These are phyloP conservation scores for Didymella pinodella DNA, from an alignment of 2,329 filamentous ascomycete species.

Conservation along the genomic window DNA sequence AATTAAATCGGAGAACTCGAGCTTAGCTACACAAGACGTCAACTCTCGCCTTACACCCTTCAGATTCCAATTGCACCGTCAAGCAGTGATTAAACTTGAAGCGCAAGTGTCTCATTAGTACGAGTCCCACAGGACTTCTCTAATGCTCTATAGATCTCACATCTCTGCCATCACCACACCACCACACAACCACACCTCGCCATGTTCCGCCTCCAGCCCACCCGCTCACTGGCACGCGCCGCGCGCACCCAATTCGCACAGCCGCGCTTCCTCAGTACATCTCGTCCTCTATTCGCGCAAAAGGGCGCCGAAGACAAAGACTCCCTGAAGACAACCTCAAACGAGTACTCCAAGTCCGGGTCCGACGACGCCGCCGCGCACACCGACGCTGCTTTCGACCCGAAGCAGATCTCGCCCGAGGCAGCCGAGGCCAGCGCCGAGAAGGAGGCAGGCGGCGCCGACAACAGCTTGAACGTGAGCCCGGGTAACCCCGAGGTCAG, in stretches of 20 bases:
- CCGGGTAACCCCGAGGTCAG: conserved; percentile 68
- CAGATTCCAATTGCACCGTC: conserved; percentile 12
- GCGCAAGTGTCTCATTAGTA: background rate
- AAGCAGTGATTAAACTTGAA: background rate
- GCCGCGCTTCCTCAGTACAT: conserved; percentile 38
- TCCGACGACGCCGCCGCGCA: conserved; percentile 66
- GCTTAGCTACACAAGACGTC: conserved; percentile 19
- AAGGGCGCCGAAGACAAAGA: conserved; percentile 61
- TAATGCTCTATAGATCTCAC: background rate
- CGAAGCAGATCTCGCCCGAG: conserved; percentile 72
- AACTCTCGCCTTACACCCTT: conserved; percentile 2
- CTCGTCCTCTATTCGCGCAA: conserved; percentile 35
- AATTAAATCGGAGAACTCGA: conserved; percentile 3
- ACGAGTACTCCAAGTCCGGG: conserved; percentile 73
- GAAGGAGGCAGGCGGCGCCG: conserved; percentile 42
- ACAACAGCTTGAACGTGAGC: conserved; percentile 62
- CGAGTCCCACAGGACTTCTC: background rate
- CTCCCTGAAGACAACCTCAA: conserved; percentile 68
- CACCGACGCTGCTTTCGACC: conserved; percentile 72
- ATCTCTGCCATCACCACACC: background rate
- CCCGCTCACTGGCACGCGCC: conserved; percentile 33
- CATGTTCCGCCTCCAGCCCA: conserved; percentile 39
- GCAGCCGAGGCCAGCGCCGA: conserved; percentile 57
- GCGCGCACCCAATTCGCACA: conserved; percentile 20
- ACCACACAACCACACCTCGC: background rate